Evolutionary conservation across 1,139 yeast genomes (phyloP).

Genomic region (Diutina sp.): DNA sequence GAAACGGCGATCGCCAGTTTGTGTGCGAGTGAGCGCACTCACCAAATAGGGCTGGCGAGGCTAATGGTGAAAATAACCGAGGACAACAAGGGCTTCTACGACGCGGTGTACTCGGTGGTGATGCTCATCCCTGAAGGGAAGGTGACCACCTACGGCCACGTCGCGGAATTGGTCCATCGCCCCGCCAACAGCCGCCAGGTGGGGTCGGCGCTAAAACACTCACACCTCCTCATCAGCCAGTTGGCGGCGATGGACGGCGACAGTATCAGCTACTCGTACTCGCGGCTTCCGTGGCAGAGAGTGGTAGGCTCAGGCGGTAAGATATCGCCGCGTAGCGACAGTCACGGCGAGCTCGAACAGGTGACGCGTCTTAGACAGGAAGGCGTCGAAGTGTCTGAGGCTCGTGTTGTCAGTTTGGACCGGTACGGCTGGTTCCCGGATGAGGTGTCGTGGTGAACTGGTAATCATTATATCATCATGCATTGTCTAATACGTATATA

Average conservation of each 20-base stretch:
- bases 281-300: conserved; percentile 71
- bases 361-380: conserved; percentile 33
- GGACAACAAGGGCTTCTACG: conserved; percentile 45
- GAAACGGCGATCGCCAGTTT: neutral
- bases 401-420: conserved; percentile 27
- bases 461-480: neutral
- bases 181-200: conserved; percentile 67
- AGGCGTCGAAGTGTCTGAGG: conserved; percentile 29
- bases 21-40: neutral
- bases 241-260: neutral
- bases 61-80: conserved; percentile 10
- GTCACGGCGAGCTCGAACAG: conserved; percentile 32
- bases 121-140: conserved; percentile 47
- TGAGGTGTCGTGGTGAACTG: conserved; percentile 11
- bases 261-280: conserved; percentile 3
- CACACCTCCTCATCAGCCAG: conserved; percentile 9
- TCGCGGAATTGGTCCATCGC: conserved; percentile 47
- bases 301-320: conserved; percentile 51
- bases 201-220: conserved; percentile 52
- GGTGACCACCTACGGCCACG: conserved; percentile 63
- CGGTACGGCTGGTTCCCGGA: conserved; percentile 65
- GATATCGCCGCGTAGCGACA: conserved; percentile 41
- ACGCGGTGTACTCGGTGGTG: conserved; percentile 46
- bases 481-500: neutral
- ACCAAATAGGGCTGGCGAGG: neutral